A percentile compares a stretch with the other conserved stretches of the same genome.
Conservation (phyloP, 1,284 basidiomycete species). For the Heterobasidion annosum region DNA sequence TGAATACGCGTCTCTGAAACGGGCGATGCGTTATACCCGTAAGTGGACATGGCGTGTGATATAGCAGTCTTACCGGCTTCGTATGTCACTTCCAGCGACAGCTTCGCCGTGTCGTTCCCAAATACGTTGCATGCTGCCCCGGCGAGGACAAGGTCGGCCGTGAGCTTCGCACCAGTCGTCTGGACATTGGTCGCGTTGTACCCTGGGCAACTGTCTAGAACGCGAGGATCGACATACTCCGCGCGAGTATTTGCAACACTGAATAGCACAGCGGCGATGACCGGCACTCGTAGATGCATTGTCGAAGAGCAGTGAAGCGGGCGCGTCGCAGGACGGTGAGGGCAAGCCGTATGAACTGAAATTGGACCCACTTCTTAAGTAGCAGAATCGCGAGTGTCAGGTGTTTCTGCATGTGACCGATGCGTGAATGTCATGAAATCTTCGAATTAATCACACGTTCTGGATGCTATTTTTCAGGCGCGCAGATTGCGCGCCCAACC, state of each 20-base stretch:
- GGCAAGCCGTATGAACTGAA: background rate
- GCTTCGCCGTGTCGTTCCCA: slow-evolving; percentile 44
- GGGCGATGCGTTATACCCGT: background rate
- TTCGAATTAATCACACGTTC: no score
- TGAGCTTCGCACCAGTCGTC: slow-evolving; percentile 28
- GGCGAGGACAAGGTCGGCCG: slow-evolving; percentile 43
- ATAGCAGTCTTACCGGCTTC: slow-evolving; percentile 35
- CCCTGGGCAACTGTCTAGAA: slow-evolving; percentile 43
- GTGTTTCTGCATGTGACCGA: no score
- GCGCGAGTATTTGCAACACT: slow-evolving; percentile 4
- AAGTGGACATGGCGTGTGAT: background rate
- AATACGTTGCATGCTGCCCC: slow-evolving; percentile 56
- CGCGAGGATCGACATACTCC: slow-evolving; percentile 20
- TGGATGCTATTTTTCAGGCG: no score
- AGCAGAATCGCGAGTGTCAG: no score
- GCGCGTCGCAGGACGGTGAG: background rate
- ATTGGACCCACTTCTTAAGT: no score
- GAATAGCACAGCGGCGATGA: background rate
- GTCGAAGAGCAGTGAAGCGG: background rate
- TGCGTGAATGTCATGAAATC: no score
- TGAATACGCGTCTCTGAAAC: slow-evolving; percentile 52
- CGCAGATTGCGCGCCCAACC: no score
- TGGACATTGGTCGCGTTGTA: slow-evolving; percentile 36
- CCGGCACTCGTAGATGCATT: background rate
- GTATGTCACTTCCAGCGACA: slow-evolving; percentile 48